A percentile compares a stretch with the other conserved stretches of the same genome.
Evolutionary conservation across 2,329 filamentous ascomycete species (phyloP).

Genomic region (Tolypocladium album): DNA sequence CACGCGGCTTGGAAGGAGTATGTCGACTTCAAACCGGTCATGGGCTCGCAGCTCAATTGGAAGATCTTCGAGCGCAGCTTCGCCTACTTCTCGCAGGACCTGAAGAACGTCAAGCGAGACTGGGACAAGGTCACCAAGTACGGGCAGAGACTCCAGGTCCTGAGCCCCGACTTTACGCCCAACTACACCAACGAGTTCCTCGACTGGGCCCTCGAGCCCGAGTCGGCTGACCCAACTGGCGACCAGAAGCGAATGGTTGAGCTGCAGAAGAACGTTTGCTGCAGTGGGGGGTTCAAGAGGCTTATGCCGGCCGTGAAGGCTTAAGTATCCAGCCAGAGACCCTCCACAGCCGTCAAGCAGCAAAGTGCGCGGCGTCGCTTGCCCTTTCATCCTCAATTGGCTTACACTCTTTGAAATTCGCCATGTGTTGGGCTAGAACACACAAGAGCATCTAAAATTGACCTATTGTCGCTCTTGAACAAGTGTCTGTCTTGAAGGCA

Average conservation of each 20-base stretch:
- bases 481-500: not conserved
- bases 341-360: not conserved
- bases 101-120: conserved; percentile 66
- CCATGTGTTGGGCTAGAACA: not conserved
- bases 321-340: not conserved
- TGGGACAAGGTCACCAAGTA: conserved; percentile 71
- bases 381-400: not conserved
- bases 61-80: conserved; percentile 75
- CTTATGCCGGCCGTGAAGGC: conserved; percentile 16
- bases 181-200: conserved; percentile 70
- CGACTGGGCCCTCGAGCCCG: conserved; percentile 52
- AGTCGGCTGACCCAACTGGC: conserved; percentile 55
- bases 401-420: not conserved
- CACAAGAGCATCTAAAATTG: not conserved
- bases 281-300: conserved; percentile 52
- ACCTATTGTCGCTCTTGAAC: not conserved
- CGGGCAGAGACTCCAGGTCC: conserved; percentile 60
- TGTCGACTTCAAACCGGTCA: conserved; percentile 59
- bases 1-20: conserved; percentile 57
- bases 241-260: conserved; percentile 67
- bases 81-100: conserved; percentile 63
- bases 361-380: not conserved
- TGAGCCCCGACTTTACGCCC: conserved; percentile 51
- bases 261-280: conserved; percentile 56
- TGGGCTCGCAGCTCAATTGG: conserved; percentile 57